phyloP scores from a whole-genome alignment of 305 asterid genomes.

The Lippia alba region DNA sequence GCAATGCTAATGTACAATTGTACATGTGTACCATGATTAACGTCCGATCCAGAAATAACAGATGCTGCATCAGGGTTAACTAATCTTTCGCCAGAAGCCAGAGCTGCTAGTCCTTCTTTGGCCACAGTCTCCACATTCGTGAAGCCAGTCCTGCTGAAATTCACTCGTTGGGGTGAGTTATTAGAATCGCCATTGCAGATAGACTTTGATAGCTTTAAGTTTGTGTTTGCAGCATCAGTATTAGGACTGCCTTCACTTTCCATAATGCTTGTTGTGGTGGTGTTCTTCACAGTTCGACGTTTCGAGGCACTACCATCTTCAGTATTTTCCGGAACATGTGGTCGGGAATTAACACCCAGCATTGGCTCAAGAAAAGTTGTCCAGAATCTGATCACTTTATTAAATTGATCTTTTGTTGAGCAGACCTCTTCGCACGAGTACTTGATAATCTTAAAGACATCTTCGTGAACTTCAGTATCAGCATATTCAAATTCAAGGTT shows the following conservation, averaged over 20 bases:
- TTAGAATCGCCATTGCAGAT: slow-evolving; percentile 65
- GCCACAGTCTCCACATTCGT: slow-evolving; percentile 48
- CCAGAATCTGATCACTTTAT: slow-evolving; percentile 86
- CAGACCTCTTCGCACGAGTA: slow-evolving; percentile 95
- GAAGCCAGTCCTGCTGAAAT: slow-evolving; percentile 50
- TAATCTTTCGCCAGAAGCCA: slow-evolving; percentile 57
- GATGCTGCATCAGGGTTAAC: slow-evolving; percentile 47
- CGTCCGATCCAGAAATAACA: slow-evolving; percentile 51
- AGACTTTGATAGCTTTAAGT: slow-evolving; percentile 59
- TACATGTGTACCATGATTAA: slow-evolving; percentile 50
- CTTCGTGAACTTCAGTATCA: slow-evolving; percentile 85
- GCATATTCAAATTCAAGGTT: slow-evolving; percentile 82
- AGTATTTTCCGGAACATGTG: slow-evolving; percentile 51
- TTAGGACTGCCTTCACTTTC: slow-evolving; percentile 74
- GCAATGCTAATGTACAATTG: background rate
- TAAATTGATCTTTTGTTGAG: slow-evolving; percentile 86
- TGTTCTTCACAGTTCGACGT: slow-evolving; percentile 42
- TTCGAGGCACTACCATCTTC: slow-evolving; percentile 63
- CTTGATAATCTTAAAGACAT: slow-evolving; percentile 77
- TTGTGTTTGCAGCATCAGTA: slow-evolving; percentile 51
- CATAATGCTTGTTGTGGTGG: slow-evolving; percentile 42
- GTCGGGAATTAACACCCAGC: slow-evolving; percentile 70
- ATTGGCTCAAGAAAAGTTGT: slow-evolving; percentile 87
- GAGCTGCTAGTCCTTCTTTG: slow-evolving; percentile 48
- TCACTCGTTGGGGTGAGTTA: slow-evolving; percentile 53